phyloP scores from a whole-genome alignment of 345 rosid genomes.

The Mangifera indica region DNA sequence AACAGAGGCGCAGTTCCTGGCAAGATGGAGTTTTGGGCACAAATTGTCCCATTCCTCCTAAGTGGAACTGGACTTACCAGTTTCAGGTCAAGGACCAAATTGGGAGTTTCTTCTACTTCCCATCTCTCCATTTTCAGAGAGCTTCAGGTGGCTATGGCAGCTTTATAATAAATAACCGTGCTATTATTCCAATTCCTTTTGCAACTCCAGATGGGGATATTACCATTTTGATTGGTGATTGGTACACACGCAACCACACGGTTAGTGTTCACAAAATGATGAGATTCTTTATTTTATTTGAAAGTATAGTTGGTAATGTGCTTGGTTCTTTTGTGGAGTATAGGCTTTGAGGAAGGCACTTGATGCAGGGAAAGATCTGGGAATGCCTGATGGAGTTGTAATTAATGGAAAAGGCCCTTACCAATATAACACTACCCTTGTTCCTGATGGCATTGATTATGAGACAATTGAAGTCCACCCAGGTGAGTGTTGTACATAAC shows the following conservation, averaged over 20 bases:
- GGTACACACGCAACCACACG: conserved; percentile 93
- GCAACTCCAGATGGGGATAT: conserved; percentile 78
- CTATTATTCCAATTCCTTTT: conserved; percentile 81
- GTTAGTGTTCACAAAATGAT: conserved; percentile 42
- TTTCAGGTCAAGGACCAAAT: conserved; percentile 98
- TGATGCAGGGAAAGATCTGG: conserved; percentile 86
- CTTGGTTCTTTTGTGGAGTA: conserved; percentile 19
- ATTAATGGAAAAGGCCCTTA: conserved; percentile 99
- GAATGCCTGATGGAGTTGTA: conserved; percentile 96
- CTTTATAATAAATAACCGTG: conserved; percentile 73
- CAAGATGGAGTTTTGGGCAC: conserved; percentile 97
- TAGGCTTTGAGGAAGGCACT: conserved; percentile 92
- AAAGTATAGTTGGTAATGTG: background rate
- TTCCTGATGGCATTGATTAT: conserved; percentile 65
- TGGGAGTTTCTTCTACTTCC: conserved; percentile 99
- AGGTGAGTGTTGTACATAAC: conserved; percentile 45
- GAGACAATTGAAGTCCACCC: conserved; percentile 87
- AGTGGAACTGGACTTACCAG: conserved; percentile 99
- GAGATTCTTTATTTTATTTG: background rate
- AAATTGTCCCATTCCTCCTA: conserved; percentile 95
- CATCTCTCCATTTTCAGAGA: conserved; percentile 91
- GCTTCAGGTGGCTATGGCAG: conserved; percentile 94
- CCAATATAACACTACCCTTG: conserved; percentile 79
- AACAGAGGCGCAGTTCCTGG: conserved; percentile 96
- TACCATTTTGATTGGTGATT: conserved; percentile 79